Conservation (phyloP, 2,329 filamentous ascomycete species). For the Diplodia scrobiculata region DNA sequence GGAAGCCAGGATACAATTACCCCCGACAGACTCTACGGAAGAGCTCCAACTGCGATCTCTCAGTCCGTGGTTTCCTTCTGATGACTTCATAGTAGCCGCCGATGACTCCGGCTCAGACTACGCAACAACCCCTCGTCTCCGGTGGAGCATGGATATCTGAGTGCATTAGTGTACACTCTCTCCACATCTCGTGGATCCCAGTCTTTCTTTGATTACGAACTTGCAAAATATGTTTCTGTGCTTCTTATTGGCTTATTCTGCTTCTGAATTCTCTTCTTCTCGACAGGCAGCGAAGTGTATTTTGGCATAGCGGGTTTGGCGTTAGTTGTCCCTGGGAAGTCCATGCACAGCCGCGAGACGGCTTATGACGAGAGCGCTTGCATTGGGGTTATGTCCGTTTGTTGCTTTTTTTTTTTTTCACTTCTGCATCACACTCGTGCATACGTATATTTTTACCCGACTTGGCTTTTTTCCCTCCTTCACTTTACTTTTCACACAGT, state of each 20-base stretch:
- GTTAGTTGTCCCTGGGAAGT: slow-evolving; percentile 18
- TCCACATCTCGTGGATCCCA: not conserved
- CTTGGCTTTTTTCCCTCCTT: not conserved
- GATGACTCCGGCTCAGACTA: slow-evolving; percentile 42
- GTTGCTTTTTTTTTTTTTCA: slow-evolving; percentile 5
- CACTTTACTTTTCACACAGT: not conserved
- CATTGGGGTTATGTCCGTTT: slow-evolving; percentile 25
- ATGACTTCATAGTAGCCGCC: slow-evolving; percentile 32
- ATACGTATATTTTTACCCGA: slow-evolving; percentile 21
- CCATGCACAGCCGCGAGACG: slow-evolving; percentile 27
- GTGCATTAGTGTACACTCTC: slow-evolving; percentile 11
- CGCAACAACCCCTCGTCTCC: slow-evolving; percentile 41
- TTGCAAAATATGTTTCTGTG: not conserved
- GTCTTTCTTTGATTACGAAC: slow-evolving; percentile 9
- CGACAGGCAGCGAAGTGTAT: slow-evolving; percentile 12
- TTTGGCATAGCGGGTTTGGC: slow-evolving; percentile 29
- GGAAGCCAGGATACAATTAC: slow-evolving; percentile 44
- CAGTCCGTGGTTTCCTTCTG: slow-evolving; percentile 31
- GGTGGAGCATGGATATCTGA: slow-evolving; percentile 51
- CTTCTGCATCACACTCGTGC: slow-evolving; percentile 20
- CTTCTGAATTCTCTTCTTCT: slow-evolving; percentile 8
- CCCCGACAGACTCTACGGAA: slow-evolving; percentile 39
- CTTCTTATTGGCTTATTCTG: not conserved
- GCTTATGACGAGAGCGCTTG: slow-evolving; percentile 28
- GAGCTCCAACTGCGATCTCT: slow-evolving; percentile 33